phyloP scores from a whole-genome alignment of 306 rosid genomes.

The Trifolium pratense region DNA sequence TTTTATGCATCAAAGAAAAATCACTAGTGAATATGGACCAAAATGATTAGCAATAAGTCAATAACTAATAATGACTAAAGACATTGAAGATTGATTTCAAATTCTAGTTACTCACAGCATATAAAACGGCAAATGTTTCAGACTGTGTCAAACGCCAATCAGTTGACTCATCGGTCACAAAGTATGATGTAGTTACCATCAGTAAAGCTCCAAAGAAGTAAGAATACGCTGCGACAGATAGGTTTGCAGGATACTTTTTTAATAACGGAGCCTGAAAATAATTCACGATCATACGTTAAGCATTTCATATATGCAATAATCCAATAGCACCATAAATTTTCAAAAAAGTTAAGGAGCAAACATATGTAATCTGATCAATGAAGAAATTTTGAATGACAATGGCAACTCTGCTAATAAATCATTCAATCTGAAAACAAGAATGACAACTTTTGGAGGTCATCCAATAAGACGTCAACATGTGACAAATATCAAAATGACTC shows the following conservation, averaged over 20 bases:
- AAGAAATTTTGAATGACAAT: constrained; percentile 19
- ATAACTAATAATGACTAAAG: constrained; percentile 2
- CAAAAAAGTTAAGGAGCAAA: constrained; percentile 15
- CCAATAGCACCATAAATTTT: constrained; percentile 11
- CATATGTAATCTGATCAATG: constrained; percentile 19
- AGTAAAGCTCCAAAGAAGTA: constrained; percentile 78
- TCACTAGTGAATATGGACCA: constrained; percentile 31
- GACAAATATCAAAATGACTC: background rate
- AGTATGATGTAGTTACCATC: constrained; percentile 81
- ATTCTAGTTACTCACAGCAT: constrained; percentile 70
- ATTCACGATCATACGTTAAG: constrained; percentile 34
- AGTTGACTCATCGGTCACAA: constrained; percentile 72
- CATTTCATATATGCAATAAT: constrained; percentile 32
- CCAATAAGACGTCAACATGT: constrained; percentile 8
- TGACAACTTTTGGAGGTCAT: constrained; percentile 19
- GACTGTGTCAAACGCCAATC: constrained; percentile 83
- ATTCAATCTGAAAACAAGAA: constrained; percentile 11
- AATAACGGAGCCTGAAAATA: constrained; percentile 85
- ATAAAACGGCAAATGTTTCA: constrained; percentile 80
- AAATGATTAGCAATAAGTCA: constrained; percentile 21
- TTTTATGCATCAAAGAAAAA: constrained; percentile 24
- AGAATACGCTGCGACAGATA: constrained; percentile 88
- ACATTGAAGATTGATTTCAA: constrained; percentile 29
- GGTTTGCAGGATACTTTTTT: constrained; percentile 83
- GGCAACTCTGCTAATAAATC: constrained; percentile 5